phyloP scores from a whole-genome alignment of 2,329 filamentous ascomycete genomes.

The Aspergillus terreus region DNA sequence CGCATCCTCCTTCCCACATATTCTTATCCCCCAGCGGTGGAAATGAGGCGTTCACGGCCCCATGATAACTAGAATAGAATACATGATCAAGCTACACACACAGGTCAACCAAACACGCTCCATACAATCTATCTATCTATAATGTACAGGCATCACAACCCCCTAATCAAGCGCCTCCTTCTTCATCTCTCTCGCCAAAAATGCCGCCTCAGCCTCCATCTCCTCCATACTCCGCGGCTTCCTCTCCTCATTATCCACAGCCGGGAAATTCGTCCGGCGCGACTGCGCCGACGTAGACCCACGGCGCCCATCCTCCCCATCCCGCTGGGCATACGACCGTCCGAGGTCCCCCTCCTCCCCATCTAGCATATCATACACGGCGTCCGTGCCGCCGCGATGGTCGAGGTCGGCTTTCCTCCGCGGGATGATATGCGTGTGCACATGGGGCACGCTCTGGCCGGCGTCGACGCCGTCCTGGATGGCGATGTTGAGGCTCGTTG shows the following conservation, averaged over 20 bases:
- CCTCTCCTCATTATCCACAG: slow-evolving; percentile 65
- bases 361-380: slow-evolving; percentile 79
- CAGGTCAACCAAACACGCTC: too few species aligned
- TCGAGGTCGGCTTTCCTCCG: slow-evolving; percentile 59
- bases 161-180: slow-evolving; percentile 29
- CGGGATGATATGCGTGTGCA: slow-evolving; percentile 90
- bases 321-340: slow-evolving; percentile 50
- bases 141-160: not conserved
- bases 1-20: not conserved
- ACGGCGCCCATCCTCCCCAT: slow-evolving; percentile 35
- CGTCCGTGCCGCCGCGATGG: slow-evolving; percentile 60
- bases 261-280: slow-evolving; percentile 59
- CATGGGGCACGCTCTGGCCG: slow-evolving; percentile 89
- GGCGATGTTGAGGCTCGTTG: slow-evolving; percentile 82
- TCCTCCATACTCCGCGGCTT: slow-evolving; percentile 48
- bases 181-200: slow-evolving; percentile 36
- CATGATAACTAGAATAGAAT: slow-evolving; percentile 3
- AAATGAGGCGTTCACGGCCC: too few species aligned
- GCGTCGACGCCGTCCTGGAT: slow-evolving; percentile 90
- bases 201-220: slow-evolving; percentile 41
- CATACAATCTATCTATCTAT: too few species aligned
- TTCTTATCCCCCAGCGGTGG: not conserved
- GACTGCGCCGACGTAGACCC: slow-evolving; percentile 25
- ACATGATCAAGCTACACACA: not conserved
- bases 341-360: slow-evolving; percentile 80